Evolutionary conservation across 1,139 yeast species (phyloP), one percentile per base, ranked within the genome.

Genomic region (Taphrina confusa): DNA sequence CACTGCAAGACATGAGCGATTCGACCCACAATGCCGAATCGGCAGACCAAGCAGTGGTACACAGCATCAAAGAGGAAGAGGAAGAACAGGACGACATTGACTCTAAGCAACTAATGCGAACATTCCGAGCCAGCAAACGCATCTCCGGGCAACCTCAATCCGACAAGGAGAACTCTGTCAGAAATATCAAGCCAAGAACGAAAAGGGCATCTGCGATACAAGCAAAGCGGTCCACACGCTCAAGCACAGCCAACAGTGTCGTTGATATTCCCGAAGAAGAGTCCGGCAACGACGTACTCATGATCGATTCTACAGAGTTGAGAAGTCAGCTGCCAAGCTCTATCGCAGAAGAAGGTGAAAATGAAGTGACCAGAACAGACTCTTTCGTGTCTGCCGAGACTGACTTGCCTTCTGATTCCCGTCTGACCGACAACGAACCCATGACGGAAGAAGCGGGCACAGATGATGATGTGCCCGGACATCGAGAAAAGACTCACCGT

Each of bases 1-100:
- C 52, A 4, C 36, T 47, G 37, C 42, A 47, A 33, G 52, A 47
- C 6, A 31, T 47, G 8, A 33, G 23, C 18, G 40, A 31, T 16
- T 6, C 31, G 6, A 45, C 30, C 8, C 37, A 30, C 30, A 45
- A 45, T 28, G 18, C 22, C 2, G 46, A 23, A 4, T 5, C 50
- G 2, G 6, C 36, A 27, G 50, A 27, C 1, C 25, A 11, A n/a
- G n/a, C 14, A 2, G 30, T 18, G 8, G 22, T 28, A 5, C 39
- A 18, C 16, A 33, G 31, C 8, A 33, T 47, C 30, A 33, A 47
- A 14, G 52, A 47, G 42, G 52, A 47, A 12, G 42, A 14, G 14
- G 40, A 47, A 30, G 51, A 42, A 18, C 18, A 16, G 6, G 47
- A 42, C 11, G 16, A 16, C 31, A 6, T 16, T 42, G 47, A 12